Evolutionary conservation across 495 filamentous ascomycete genomes (phyloP).

Genomic region (Neurospora africana): DNA sequence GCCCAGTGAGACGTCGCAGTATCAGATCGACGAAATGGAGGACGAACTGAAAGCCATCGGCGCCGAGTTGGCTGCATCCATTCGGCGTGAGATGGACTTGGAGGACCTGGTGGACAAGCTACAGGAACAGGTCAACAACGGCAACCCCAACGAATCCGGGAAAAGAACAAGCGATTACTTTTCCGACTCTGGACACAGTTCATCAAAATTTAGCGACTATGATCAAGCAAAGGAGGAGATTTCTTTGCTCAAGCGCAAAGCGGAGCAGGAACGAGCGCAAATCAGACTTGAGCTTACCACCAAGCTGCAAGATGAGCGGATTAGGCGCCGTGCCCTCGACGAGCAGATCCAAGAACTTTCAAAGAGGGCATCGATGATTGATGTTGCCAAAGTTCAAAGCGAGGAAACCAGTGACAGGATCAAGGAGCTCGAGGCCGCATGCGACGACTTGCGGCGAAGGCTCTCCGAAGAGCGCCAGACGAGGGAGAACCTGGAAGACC

Average conservation of each 20-base stretch:
- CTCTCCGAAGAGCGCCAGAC: slow-evolving; percentile 75
- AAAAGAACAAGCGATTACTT: slow-evolving; percentile 94
- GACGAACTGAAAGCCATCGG: slow-evolving; percentile 89
- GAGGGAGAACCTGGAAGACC: slow-evolving; percentile 89
- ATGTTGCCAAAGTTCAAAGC: slow-evolving; percentile 35
- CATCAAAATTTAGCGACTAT: slow-evolving; percentile 55
- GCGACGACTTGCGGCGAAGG: slow-evolving; percentile 73
- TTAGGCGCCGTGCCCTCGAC: slow-evolving; percentile 62
- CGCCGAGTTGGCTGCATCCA: slow-evolving; percentile 81
- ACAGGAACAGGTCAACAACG: slow-evolving; percentile 58
- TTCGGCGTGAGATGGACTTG: slow-evolving; percentile 89
- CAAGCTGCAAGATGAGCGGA: slow-evolving; percentile 76
- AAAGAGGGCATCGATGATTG: slow-evolving; percentile 53
- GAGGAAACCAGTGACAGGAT: slow-evolving; percentile 43
- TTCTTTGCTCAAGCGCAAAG: slow-evolving; percentile 68
- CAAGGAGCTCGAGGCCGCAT: slow-evolving; percentile 63
- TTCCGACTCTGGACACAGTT: slow-evolving; percentile 87
- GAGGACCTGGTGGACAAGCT: slow-evolving; percentile 86
- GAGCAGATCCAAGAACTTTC: slow-evolving; percentile 72
- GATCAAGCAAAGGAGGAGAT: slow-evolving; percentile 71
- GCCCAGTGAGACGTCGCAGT: slow-evolving; percentile 25
- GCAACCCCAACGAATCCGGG: slow-evolving; percentile 41
- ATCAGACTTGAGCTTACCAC: slow-evolving; percentile 72
- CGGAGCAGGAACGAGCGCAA: slow-evolving; percentile 86
- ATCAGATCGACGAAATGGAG: slow-evolving; percentile 67